Conservation (phyloP, 106 monocot species). For the Dendrobium catenatum region DNA sequence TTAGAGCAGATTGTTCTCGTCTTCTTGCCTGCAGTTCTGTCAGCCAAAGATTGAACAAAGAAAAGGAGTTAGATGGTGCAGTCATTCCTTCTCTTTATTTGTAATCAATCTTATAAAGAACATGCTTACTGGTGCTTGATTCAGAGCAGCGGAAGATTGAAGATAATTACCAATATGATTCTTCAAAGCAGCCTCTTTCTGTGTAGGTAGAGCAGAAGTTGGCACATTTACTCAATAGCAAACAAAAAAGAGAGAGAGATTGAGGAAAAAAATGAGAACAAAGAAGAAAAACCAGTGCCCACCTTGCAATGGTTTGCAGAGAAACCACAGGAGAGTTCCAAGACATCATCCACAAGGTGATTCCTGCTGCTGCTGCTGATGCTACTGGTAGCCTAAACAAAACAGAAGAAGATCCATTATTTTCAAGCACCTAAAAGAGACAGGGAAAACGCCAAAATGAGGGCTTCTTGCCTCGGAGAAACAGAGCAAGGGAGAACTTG, state of each 20-base stretch:
- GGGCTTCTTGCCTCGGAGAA: conserved; percentile 31
- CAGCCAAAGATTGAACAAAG: not conserved
- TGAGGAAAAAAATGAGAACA: conserved; percentile 10
- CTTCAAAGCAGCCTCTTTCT: too few relatives aligned
- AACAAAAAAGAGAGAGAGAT: too few relatives aligned
- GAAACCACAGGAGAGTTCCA: conserved; percentile 70
- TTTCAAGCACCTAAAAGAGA: not conserved
- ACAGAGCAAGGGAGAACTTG: conserved; percentile 51
- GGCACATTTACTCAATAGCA: too few relatives aligned
- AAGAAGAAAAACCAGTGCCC: not conserved
- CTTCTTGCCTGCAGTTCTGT: conserved; percentile 26
- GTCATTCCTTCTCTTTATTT: not conserved
- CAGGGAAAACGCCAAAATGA: not conserved
- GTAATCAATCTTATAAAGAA: not conserved
- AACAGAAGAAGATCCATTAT: not conserved
- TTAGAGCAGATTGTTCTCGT: conserved; percentile 23
- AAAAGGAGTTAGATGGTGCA: not conserved
- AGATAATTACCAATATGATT: too few relatives aligned
- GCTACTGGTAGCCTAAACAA: not conserved
- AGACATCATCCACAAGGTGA: conserved; percentile 14
- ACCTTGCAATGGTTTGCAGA: conserved; percentile 85
- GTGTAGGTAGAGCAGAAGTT: too few relatives aligned
- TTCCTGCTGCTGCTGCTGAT: conserved; percentile 10
- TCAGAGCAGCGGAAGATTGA: too few relatives aligned
- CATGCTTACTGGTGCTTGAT: too few relatives aligned